Conservation (phyloP, 2,329 filamentous ascomycete genomes). For the Amylocarpus encephaloides region DNA sequence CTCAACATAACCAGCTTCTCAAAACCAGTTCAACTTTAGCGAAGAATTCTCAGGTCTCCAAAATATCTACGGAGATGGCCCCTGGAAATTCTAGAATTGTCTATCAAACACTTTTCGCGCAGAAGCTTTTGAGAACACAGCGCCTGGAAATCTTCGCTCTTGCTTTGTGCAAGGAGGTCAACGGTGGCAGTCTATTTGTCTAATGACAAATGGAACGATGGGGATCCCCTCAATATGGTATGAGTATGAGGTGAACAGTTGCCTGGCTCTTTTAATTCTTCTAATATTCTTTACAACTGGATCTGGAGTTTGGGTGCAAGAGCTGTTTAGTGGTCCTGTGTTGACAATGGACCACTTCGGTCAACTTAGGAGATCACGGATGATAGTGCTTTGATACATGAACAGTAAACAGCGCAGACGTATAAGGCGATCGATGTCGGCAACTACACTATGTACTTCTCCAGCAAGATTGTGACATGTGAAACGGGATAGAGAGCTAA, state of each 20-base stretch:
- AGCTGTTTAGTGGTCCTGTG: constrained; percentile 32
- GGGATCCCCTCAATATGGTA: constrained; percentile 30
- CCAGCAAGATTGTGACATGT: constrained; percentile 34
- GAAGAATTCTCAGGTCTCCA: constrained; percentile 31
- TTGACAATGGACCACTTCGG: constrained; percentile 34
- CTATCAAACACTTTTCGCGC: constrained; percentile 34
- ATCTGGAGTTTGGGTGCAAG: constrained; percentile 36
- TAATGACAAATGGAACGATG: constrained; percentile 33
- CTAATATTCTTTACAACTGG: constrained; percentile 30
- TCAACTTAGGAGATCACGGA: constrained; percentile 33
- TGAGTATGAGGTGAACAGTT: constrained; percentile 27
- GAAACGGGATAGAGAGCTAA: constrained; percentile 36
- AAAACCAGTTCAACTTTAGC: constrained; percentile 30
- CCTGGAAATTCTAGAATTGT: constrained; percentile 25
- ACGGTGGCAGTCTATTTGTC: constrained; percentile 35
- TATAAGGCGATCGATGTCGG: constrained; percentile 20
- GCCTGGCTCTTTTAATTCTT: constrained; percentile 29
- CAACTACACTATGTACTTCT: constrained; percentile 36
- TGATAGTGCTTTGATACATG: constrained; percentile 33
- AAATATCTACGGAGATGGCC: constrained; percentile 30
- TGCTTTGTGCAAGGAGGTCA: constrained; percentile 37
- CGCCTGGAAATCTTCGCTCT: constrained; percentile 26
- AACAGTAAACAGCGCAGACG: constrained; percentile 30
- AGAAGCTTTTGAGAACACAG: constrained; percentile 36
- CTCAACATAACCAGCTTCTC: constrained; percentile 28